These are phyloP conservation scores for Vaccinium macrocarpon DNA, from an alignment of 148 eudicot species.

Conservation along the genomic window DNA sequence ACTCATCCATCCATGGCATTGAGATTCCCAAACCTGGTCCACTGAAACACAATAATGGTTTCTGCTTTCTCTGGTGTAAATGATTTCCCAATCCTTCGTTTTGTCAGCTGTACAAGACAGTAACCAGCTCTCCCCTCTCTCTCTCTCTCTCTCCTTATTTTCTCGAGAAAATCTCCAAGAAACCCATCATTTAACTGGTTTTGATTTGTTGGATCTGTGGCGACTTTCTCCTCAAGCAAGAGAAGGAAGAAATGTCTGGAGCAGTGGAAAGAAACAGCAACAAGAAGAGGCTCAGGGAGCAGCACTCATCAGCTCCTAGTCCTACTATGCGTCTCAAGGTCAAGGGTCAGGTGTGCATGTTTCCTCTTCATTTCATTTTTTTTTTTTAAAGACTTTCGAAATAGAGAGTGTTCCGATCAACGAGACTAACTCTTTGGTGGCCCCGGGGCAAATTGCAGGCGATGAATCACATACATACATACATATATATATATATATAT, in stretches of 20 bases:
- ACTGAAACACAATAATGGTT: no score
- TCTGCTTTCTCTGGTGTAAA: no score
- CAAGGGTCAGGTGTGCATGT: background rate
- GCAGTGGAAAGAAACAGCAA: background rate
- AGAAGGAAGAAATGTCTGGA: background rate
- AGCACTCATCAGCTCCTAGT: background rate
- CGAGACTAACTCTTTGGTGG: no score
- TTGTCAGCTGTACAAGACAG: background rate
- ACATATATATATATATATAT: no score
- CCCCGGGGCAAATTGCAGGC: no score
- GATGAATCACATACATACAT: no score
- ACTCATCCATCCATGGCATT: no score
- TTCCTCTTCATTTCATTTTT: background rate
- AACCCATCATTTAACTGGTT: background rate
- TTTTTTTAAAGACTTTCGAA: no score
- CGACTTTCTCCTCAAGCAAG: background rate
- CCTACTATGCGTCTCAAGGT: background rate
- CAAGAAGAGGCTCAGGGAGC: background rate
- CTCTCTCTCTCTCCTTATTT: background rate
- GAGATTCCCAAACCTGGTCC: no score
- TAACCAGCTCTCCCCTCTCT: background rate
- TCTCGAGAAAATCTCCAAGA: background rate
- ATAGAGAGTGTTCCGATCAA: no score
- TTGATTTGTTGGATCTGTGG: background rate
- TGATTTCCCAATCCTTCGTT: no score